Base-by-base conservation (phyloP, 2,329 filamentous ascomycete genomes). In the Didymella pinodella region DNA sequence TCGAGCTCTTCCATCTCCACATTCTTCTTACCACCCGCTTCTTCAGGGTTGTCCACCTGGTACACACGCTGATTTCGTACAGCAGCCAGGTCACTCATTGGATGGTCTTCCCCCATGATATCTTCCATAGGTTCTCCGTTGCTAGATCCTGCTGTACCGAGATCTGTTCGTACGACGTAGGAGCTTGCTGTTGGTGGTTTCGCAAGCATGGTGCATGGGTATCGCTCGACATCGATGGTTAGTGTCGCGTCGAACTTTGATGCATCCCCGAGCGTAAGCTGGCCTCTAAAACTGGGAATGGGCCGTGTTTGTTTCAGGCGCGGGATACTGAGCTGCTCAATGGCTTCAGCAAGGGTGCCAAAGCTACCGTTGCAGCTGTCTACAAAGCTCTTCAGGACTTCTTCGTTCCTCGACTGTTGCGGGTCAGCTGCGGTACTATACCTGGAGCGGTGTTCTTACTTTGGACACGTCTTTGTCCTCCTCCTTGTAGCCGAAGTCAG, bases 401-500 rank as follows among this genome's bases (percentile, higher is more conserved):
- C 74, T 74, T 99, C 95, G 67, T 96, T 97, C 46, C 84, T 78
- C n/a, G 78, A 80, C 87, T 90, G 65, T 22, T 22, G 20, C 4
- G 14, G 44, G 28, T 74, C 31, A 72, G 72, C 45, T 53, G n/a
- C 14, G 31, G 18, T 16, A 31, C 14, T 34, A 16, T 18, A 22
- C 14, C 5, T 32, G 31, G 32, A 34, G 49, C 7, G 16, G 32
- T 2, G 3, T 16, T 7, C 3, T 52, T 70, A 89, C 88, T 83
- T 98, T 98, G 50, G 77, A 74, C 0, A 75, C 65, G 18, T 88
- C 80, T 74, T 99, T 99, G 64, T 90, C 86, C 75, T 97, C 93
- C 78, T 98, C 94, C 75, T 96, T 96, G 73, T 92, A 91, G 41
- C 93, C 93, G 72, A 90, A 97, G 2, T 96, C 93, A 1, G 86